Base-by-base conservation (phyloP, 495 filamentous ascomycete species). In the Aspergillus hancockii region DNA sequence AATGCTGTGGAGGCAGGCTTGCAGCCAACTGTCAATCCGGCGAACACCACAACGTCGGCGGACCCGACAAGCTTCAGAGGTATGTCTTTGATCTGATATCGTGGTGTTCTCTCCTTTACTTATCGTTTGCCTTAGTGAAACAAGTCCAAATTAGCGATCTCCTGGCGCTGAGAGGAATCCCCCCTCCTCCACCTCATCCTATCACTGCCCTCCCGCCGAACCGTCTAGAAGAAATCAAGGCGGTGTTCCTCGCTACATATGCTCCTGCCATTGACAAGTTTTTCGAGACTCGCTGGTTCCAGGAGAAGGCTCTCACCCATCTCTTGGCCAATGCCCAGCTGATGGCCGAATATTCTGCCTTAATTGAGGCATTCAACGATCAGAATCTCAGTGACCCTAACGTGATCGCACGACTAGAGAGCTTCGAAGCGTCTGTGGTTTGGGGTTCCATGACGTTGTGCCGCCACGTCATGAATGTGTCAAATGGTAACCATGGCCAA, bases 231-330 rank as follows among this genome's bases (percentile, higher is more conserved):
- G 88, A 96, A 70, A 85, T 92, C 55, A 83, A 84, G 57, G 83
- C 84, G 57, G 79, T 94, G 12, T 96, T 90, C 72, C 77, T 83
- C 57, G 86, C 87, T 47, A 85, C 90, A 52, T 97, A 94, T 68
- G 85, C 85, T 18, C 83, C 84, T 1, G 91, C 89, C 23, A 85
- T 97, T 36, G 85, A 90, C 64, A 84, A 83, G 55, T 87, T 96
- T 59, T 83, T 97, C 55, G 92, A 97, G 63, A 88, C 91, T n/a
- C 80, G 79, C 31, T 97, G 91, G 91, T 96, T 88, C 69, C 74
- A 80, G 53, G 80, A 74, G 67, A 81, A 73, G 67, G 84, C 73
- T 36, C 61, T 81, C 5, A 64, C 69, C 8, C 66, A 81, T 30
- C 72, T 93, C 7, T 71, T 84, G 71, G 79, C 77, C 25, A 85